A percentile compares a stretch with the other conserved stretches of the same genome.
These are phyloP conservation scores for Hippophae gyantsensis DNA, from an alignment of 306 rosid genomes.

Conservation along the genomic window DNA sequence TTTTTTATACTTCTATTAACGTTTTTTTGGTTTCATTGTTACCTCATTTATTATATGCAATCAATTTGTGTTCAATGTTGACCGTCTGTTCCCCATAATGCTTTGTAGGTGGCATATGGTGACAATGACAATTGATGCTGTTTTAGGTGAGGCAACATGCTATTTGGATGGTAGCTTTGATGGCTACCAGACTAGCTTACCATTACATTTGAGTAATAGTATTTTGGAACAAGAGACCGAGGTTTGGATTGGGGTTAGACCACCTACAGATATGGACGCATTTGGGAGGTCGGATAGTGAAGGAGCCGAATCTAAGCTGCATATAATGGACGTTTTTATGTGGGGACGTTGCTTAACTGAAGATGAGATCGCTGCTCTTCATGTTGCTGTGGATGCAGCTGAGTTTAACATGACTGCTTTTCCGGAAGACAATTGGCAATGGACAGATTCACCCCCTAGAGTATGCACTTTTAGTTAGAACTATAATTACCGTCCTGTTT, in stretches of 20 bases:
- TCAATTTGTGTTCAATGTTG: too few species aligned
- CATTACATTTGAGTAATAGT: conserved; percentile 58
- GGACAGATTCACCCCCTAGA: conserved; percentile 94
- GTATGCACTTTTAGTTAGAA: conserved; percentile 29
- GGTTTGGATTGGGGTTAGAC: conserved; percentile 93
- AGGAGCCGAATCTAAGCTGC: conserved; percentile 99
- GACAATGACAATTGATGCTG: conserved; percentile 91
- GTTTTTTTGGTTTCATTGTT: neutral
- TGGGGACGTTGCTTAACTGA: conserved; percentile 99
- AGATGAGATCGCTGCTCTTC: conserved; percentile 86
- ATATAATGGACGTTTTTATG: conserved; percentile 89
- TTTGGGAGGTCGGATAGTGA: conserved; percentile 99
- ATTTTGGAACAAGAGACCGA: conserved; percentile 92
- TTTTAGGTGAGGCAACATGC: conserved; percentile 90
- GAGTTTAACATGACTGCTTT: conserved; percentile 61
- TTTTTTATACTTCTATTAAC: neutral
- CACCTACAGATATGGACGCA: conserved; percentile 90
- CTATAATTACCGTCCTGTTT: neutral
- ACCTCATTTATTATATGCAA: neutral
- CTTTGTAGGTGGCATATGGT: conserved; percentile 96
- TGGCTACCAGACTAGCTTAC: conserved; percentile 84
- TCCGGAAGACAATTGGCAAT: conserved; percentile 91
- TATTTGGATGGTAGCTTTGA: conserved; percentile 95
- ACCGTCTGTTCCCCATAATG: neutral
- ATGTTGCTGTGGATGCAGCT: conserved; percentile 63